Percentiles rank a stretch among this genome's conserved stretches.
phyloP scores from a whole-genome alignment of 345 rosid genomes.

The Arabidopsis suecica region DNA sequence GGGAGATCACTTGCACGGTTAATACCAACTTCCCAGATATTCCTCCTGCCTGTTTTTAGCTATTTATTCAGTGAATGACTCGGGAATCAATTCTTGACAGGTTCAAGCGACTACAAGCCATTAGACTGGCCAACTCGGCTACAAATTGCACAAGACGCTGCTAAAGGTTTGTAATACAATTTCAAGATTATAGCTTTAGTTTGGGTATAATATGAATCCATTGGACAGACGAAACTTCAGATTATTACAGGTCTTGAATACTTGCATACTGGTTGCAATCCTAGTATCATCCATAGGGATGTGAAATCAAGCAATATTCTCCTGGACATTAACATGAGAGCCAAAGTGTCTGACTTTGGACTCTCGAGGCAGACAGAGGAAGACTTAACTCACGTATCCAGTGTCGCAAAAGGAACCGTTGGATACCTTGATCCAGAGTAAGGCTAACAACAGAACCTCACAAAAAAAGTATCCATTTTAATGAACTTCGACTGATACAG shows the following conservation, averaged over 20 bases:
- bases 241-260: constrained; percentile 89
- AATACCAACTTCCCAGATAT: constrained; percentile 12
- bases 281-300: constrained; percentile 94
- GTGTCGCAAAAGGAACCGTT: constrained; percentile 90
- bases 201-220: constrained; percentile 24
- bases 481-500: background rate
- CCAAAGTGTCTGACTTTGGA: constrained; percentile 96
- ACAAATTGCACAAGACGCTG: constrained; percentile 86
- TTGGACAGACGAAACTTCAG: constrained; percentile 48
- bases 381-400: constrained; percentile 87
- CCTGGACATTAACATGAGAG: constrained; percentile 89
- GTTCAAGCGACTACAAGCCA: constrained; percentile 60
- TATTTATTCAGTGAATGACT: background rate
- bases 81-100: constrained; percentile 46
- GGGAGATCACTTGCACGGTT: constrained; percentile 84
- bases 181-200: constrained; percentile 12
- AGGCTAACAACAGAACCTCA: constrained; percentile 33
- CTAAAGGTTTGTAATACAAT: constrained; percentile 67
- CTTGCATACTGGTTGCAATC: constrained; percentile 95
- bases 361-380: constrained; percentile 96
- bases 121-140: constrained; percentile 82
- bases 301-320: constrained; percentile 96
- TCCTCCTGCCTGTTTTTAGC: constrained; percentile 9
- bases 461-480: background rate
- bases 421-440: constrained; percentile 99